Evolutionary conservation across 2,329 filamentous ascomycete genomes (phyloP).

Genomic region (Sclerotinia glacialis): DNA sequence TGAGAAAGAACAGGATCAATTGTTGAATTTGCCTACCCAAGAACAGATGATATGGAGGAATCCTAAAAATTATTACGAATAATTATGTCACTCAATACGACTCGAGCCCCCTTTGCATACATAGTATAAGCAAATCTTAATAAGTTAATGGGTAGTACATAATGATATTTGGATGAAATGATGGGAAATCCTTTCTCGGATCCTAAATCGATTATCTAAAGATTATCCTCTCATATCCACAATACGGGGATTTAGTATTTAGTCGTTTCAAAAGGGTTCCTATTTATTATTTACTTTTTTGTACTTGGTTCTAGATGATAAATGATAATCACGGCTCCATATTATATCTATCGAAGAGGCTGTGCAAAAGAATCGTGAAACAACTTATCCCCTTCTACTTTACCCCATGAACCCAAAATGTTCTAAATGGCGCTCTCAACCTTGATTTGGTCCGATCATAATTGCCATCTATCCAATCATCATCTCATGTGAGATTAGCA

Average conservation of each 20-base stretch:
- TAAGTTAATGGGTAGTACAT: too few species aligned
- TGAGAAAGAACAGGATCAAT: neutral
- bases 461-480: neutral
- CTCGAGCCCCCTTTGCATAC: neutral
- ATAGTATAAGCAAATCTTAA: constrained; percentile 19
- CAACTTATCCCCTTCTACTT: neutral
- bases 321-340: neutral
- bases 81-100: neutral
- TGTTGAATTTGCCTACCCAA: constrained; percentile 7
- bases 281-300: neutral
- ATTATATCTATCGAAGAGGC: neutral
- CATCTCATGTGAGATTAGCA: neutral
- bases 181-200: constrained; percentile 21
- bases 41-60: neutral
- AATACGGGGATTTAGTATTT: neutral
- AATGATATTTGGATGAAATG: constrained; percentile 11
- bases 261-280: constrained; percentile 8
- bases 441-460: neutral
- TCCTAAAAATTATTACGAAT: neutral
- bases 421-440: neutral
- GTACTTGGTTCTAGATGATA: neutral
- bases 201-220: constrained; percentile 16
- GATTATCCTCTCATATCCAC: neutral
- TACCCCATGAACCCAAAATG: neutral
- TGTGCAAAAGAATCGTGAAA: constrained; percentile 17